Base-by-base conservation (phyloP, 2,329 filamentous ascomycete genomes). In the Davidsoniella neocaledoniae region DNA sequence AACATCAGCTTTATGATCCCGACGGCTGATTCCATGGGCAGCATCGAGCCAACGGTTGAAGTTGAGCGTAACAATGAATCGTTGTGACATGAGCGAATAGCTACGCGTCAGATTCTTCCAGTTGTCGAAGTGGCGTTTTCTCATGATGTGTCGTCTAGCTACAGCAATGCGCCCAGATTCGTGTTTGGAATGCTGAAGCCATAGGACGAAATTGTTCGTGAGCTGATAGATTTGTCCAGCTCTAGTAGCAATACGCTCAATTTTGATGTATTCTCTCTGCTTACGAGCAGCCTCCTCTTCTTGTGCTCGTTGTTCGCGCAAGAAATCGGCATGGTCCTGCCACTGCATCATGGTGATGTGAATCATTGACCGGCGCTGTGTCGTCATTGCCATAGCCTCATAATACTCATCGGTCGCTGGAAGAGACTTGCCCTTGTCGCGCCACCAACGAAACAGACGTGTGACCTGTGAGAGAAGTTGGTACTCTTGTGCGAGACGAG, bases 101-200 rank as follows among this genome's bases (percentile, higher is more conserved):
- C 51, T 43, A 5, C 48, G 19, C n/a, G 56, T 54, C 26, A 55
- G 41, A 5, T 54, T 43, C 6, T 53, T 55, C 57, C 57, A 58
- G 10, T 53, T 47, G 40, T 56, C 54, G 43, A 58, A 58, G 40
- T 58, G 54, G 9, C 67, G 66, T 52, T 67, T 76, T 50, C 80
- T 71, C 49, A 91, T 65, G 53, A 88, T 77, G 59, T 86, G 82
- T 54, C 77, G 70, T 54, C 82, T 73, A 17, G 83, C 85, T 40
- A 77, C 70, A 4, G 74, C 76, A 3, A 83, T 85, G 39, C 76
- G 73, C 54, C 77, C 72, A 14, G 78, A 68, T 58, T 85, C 76
- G 12, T 83, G 77, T 5, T 70, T 72, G 9, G 83, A 73, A 46
- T 73, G 68, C 49, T 74, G 72, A 9, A 74, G 73, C 86, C 86